Evolutionary conservation across 2,329 filamentous ascomycete species (phyloP).

Genomic region (Stagonosporopsis tanaceti): DNA sequence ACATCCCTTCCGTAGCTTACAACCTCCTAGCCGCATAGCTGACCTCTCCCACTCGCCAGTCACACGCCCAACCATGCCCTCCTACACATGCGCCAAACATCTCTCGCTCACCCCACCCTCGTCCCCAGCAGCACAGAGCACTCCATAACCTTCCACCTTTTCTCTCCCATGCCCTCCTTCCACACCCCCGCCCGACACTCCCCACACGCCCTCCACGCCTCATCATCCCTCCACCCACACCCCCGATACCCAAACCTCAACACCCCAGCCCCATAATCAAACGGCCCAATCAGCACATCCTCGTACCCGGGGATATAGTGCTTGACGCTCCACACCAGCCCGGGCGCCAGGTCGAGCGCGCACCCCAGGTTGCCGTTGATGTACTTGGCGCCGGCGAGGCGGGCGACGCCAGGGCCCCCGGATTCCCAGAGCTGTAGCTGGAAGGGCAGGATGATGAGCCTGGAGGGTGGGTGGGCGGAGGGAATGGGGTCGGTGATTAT

Average conservation of each 20-base stretch:
- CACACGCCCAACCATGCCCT: too few species aligned
- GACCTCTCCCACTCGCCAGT: neutral
- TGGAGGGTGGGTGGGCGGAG: neutral
- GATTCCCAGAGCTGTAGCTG: conserved; percentile 18
- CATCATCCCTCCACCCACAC: conserved; percentile 26
- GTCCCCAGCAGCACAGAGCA: too few species aligned
- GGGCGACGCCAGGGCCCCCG: neutral
- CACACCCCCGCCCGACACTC: conserved; percentile 21
- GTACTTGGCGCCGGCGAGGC: conserved; percentile 3
- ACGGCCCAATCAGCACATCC: conserved; percentile 13
- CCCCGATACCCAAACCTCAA: conserved; percentile 17
- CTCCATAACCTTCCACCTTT: too few species aligned
- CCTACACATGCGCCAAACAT: too few species aligned
- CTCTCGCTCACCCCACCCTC: too few species aligned
- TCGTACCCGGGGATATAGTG: conserved; percentile 16
- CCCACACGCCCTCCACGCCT: conserved; percentile 26
- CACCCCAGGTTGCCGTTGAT: conserved; percentile 12
- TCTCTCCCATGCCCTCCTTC: too few species aligned
- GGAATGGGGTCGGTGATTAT: conserved; percentile 5
- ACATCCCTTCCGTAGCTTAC: too few species aligned
- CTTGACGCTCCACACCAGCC: neutral
- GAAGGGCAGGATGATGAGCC: conserved; percentile 24
- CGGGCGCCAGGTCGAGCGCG: neutral
- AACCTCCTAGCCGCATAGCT: too few species aligned
- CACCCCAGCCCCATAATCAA: neutral